Evolutionary conservation across 2,329 filamentous ascomycete genomes (phyloP).

Genomic region (Trichoderma guizhouense): DNA sequence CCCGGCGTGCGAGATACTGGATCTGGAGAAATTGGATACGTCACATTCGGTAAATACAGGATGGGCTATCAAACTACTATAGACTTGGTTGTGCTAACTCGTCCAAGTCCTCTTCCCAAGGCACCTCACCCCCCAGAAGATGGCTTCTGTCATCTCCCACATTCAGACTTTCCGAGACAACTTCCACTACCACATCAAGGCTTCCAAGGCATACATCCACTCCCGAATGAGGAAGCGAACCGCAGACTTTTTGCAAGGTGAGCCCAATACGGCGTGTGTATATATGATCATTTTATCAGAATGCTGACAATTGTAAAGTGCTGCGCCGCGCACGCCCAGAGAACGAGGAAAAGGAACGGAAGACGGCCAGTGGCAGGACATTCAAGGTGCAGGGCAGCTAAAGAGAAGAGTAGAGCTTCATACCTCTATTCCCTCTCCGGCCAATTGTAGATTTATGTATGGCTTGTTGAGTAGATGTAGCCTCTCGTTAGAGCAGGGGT

Average conservation of each 20-base stretch:
- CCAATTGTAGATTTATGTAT: conserved; percentile 11
- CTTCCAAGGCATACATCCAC: conserved; percentile 98
- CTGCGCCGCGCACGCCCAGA: conserved; percentile 92
- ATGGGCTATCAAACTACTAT: neutral
- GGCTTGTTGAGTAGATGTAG: neutral
- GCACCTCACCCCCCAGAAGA: conserved; percentile 84
- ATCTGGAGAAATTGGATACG: conserved; percentile 88
- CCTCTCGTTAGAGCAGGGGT: neutral
- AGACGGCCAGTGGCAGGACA: conserved; percentile 93
- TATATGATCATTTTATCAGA: conserved; percentile 11
- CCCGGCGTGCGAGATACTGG: conserved; percentile 74
- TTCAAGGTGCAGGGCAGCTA: conserved; percentile 61
- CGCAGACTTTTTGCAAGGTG: conserved; percentile 96
- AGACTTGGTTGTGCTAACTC: conserved; percentile 22
- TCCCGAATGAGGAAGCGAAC: conserved; percentile 96
- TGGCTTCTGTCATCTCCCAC: conserved; percentile 94
- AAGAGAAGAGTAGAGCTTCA: conserved; percentile 6
- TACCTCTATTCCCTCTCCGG: conserved; percentile 8
- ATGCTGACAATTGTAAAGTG: conserved; percentile 57
- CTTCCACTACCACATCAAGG: conserved; percentile 99
- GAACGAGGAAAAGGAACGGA: conserved; percentile 93
- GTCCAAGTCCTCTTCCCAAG: conserved; percentile 83
- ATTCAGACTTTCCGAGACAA: conserved; percentile 99
- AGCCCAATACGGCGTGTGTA: conserved; percentile 25
- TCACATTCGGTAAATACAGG: conserved; percentile 78